Conservation (phyloP, 1,284 basidiomycete genomes). For the Agaricales sp. region DNA sequence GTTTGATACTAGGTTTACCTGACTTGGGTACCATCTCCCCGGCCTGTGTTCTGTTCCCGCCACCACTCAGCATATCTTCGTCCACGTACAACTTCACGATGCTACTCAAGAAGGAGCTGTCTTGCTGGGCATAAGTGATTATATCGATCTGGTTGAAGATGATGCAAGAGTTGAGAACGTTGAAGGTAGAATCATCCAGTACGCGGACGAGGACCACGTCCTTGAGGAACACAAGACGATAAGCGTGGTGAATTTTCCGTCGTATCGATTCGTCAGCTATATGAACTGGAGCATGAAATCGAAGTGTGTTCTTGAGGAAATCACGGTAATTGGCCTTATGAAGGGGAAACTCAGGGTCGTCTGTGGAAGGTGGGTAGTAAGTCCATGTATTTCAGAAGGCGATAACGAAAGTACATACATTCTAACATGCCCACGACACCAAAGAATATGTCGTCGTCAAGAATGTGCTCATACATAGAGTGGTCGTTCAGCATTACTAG, state of each 20-base stretch:
- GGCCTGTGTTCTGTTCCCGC: slow-evolving; percentile 9
- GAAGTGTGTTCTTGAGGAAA: slow-evolving; percentile 74
- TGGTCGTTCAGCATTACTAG: slow-evolving; percentile 96
- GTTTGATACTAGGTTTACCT: slow-evolving; percentile 1
- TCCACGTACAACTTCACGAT: slow-evolving; percentile 74
- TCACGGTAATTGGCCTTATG: slow-evolving; percentile 96
- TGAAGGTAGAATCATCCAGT: slow-evolving; percentile 94
- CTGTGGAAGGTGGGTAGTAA: slow-evolving; percentile 29
- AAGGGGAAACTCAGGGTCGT: slow-evolving; percentile 92
- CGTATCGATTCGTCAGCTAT: slow-evolving; percentile 68
- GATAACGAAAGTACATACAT: slow-evolving; percentile 59
- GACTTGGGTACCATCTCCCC: not conserved
- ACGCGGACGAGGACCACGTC: slow-evolving; percentile 94
- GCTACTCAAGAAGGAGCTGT: slow-evolving; percentile 67
- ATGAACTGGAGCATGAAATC: slow-evolving; percentile 80
- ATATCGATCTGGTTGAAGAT: slow-evolving; percentile 99
- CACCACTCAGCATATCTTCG: slow-evolving; percentile 40
- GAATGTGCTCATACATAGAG: slow-evolving; percentile 88
- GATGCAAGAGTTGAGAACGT: slow-evolving; percentile 93
- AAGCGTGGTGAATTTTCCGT: slow-evolving; percentile 92
- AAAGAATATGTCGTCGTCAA: slow-evolving; percentile 88
- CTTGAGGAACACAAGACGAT: slow-evolving; percentile 93
- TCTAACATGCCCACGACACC: slow-evolving; percentile 95
- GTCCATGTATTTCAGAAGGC: no score
- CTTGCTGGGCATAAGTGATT: slow-evolving; percentile 80